Conservation (phyloP, 2,329 filamentous ascomycete genomes). For the Aspergillus japonicus region DNA sequence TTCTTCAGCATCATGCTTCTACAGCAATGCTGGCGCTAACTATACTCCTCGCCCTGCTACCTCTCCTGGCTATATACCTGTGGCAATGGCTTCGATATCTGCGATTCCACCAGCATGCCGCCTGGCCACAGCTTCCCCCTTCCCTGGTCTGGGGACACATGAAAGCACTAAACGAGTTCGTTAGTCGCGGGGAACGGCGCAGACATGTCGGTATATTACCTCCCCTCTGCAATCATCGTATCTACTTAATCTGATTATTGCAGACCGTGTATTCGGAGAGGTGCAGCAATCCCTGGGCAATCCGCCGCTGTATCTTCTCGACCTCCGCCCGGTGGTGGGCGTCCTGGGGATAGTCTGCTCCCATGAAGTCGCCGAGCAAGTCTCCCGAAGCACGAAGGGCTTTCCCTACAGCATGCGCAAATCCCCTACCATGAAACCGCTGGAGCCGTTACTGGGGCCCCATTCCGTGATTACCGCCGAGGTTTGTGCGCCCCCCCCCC, state of each 20-base stretch:
- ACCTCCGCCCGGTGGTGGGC: slow-evolving; percentile 14
- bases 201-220: slow-evolving; percentile 8
- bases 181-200: not conserved
- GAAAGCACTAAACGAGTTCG: slow-evolving; percentile 9
- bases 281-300: not conserved
- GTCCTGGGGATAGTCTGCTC: slow-evolving; percentile 12
- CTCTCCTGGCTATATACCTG: slow-evolving; percentile 3
- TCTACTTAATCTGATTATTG: not conserved
- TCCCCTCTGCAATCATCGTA: not conserved
- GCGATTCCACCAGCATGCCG: slow-evolving; percentile 12
- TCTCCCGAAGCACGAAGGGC: slow-evolving; percentile 11
- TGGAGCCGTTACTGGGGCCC: slow-evolving; percentile 10
- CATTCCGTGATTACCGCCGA: slow-evolving; percentile 11
- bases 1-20: not conserved
- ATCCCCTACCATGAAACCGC: not conserved
- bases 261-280: not conserved
- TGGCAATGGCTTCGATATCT: slow-evolving; percentile 1
- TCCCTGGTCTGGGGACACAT: slow-evolving; percentile 18
- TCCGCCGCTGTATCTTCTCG: slow-evolving; percentile 3
- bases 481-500: not conserved
- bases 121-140: slow-evolving; percentile 14
- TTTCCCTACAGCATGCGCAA: slow-evolving; percentile 21
- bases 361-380: slow-evolving; percentile 22
- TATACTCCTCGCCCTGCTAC: not conserved
- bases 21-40: not conserved